phyloP scores from a whole-genome alignment of 192 early-diverging fungal genomes.

The Rhizophagus clarus region DNA sequence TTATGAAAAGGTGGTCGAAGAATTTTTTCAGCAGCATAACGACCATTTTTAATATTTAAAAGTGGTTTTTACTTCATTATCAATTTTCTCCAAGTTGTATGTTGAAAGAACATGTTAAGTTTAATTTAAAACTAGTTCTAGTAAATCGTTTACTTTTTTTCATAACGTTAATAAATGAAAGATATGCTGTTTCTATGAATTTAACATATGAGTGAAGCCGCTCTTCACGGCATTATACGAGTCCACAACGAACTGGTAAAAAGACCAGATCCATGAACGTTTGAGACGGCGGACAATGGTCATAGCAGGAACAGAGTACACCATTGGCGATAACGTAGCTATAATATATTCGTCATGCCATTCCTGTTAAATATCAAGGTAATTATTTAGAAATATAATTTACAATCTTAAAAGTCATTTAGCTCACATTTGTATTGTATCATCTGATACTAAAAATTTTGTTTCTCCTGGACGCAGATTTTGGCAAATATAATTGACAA shows the following conservation, averaged over 20 bases:
- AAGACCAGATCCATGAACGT: slow-evolving; percentile 17
- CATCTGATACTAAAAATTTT: neutral
- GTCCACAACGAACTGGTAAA: slow-evolving; percentile 26
- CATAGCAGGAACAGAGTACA: neutral
- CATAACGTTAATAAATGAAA: no score
- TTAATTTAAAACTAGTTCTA: no score
- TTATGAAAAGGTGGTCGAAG: no score
- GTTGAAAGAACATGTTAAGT: no score
- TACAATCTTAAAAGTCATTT: no score
- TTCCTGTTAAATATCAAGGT: neutral
- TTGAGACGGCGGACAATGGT: neutral
- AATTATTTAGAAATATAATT: no score
- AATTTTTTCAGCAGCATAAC: no score
- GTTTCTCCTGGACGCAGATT: neutral
- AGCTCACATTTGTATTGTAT: neutral
- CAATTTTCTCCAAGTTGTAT: no score
- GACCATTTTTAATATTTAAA: no score
- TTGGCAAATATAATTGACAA: neutral
- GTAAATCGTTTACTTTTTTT: no score
- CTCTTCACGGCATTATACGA: slow-evolving; percentile 1
- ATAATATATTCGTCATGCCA: neutral
- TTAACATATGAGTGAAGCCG: slow-evolving; percentile 20
- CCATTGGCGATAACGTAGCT: neutral
- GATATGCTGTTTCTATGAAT: slow-evolving; percentile 15
- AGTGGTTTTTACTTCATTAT: no score